Conservation (phyloP, 495 filamentous ascomycete genomes). For the Podospora appendiculata region DNA sequence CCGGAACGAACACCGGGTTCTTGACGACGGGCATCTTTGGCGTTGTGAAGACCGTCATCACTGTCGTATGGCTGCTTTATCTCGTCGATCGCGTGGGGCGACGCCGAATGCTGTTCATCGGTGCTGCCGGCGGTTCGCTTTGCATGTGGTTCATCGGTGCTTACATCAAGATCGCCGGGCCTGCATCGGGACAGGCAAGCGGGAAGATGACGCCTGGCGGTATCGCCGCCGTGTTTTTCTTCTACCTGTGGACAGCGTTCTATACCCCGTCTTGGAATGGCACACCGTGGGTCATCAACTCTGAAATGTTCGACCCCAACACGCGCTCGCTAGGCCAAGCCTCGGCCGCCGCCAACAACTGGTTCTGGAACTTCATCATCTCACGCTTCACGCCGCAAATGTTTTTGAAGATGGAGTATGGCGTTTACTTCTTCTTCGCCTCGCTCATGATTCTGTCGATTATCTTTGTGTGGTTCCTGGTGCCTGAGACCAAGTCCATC, state of each 20-base stretch:
- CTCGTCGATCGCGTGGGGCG: slow-evolving; percentile 48
- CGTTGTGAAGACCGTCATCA: slow-evolving; percentile 50
- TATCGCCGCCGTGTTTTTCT: slow-evolving; percentile 68
- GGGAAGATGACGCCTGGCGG: slow-evolving; percentile 43
- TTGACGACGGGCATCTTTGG: slow-evolving; percentile 46
- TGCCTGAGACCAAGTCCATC: slow-evolving; percentile 46
- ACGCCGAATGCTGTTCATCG: slow-evolving; percentile 46
- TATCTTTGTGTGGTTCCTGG: slow-evolving; percentile 49
- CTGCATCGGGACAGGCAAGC: slow-evolving; percentile 28
- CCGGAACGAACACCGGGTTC: slow-evolving; percentile 39
- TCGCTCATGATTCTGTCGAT: slow-evolving; percentile 60
- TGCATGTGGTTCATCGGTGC: slow-evolving; percentile 53
- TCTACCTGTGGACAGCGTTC: slow-evolving; percentile 73
- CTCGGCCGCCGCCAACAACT: slow-evolving; percentile 61
- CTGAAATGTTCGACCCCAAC: slow-evolving; percentile 56
- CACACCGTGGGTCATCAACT: slow-evolving; percentile 59
- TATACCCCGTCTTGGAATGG: slow-evolving; percentile 74
- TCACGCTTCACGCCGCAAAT: slow-evolving; percentile 68
- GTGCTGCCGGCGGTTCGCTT: slow-evolving; percentile 43
- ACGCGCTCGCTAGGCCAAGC: slow-evolving; percentile 61
- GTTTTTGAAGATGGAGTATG: slow-evolving; percentile 62
- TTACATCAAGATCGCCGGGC: slow-evolving; percentile 46
- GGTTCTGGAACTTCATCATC: slow-evolving; percentile 72
- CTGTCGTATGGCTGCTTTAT: slow-evolving; percentile 49
- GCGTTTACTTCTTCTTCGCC: slow-evolving; percentile 75